Percentiles rank a stretch among this genome's conserved stretches.
Conservation (phyloP, 192 early-diverging fungal species). For the Gaertneriomyces sp. region DNA sequence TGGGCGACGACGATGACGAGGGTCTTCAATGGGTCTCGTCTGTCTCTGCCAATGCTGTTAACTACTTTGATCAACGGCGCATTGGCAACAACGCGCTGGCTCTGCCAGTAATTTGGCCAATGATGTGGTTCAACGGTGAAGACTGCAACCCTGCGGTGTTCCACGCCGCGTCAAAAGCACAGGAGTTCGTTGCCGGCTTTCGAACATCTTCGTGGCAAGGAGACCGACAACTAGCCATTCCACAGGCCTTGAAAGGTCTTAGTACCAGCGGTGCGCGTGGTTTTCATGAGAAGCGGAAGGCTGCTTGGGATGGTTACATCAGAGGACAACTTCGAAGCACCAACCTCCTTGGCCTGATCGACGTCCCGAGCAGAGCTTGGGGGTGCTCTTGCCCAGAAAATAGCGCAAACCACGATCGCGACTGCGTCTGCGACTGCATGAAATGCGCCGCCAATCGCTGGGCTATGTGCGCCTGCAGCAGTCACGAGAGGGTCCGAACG, state of each 20-base stretch:
- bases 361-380: not conserved
- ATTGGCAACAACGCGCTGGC: constrained; percentile 4
- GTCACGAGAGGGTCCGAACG: not conserved
- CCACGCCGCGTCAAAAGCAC: not conserved
- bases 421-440: not conserved
- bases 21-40: not conserved
- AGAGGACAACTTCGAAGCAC: not conserved
- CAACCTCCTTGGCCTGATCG: not conserved
- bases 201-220: not conserved
- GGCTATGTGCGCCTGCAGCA: not conserved
- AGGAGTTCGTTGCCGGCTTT: not conserved
- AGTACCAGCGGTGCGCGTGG: not conserved
- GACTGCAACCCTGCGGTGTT: constrained; percentile 1
- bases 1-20: not conserved
- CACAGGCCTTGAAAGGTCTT: not conserved
- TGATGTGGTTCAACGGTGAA: constrained; percentile 1
- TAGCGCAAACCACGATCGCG: not conserved
- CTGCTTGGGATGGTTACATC: not conserved
- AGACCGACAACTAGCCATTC: not conserved
- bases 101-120: constrained; percentile 1
- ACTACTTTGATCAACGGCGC: not conserved
- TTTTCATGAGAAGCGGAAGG: not conserved
- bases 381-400: not conserved
- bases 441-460: not conserved
- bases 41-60: not conserved